Percentiles rank a stretch among this genome's conserved stretches.
Conservation (phyloP, 1,139 yeast genomes). For the Lodderomyces pseudojiufengensis region DNA sequence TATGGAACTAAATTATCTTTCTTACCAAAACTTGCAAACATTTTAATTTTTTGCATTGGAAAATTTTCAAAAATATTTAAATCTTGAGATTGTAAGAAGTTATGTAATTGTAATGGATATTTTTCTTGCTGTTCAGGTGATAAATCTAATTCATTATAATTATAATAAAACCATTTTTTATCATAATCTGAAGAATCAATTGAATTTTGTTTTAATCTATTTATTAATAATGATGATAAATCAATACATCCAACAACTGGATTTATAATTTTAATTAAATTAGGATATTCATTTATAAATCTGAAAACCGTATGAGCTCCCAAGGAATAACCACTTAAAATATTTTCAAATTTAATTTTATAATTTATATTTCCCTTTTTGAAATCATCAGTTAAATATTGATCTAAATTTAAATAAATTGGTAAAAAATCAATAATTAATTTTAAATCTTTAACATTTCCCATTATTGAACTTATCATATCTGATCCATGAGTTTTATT, state of each 20-base stretch:
- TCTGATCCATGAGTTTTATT: constrained; percentile 52
- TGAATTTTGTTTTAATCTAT: constrained; percentile 25
- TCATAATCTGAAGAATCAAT: constrained; percentile 18
- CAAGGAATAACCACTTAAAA: constrained; percentile 53
- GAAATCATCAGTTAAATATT: constrained; percentile 22
- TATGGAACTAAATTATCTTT: constrained; percentile 39
- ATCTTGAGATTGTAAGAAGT: constrained; percentile 29
- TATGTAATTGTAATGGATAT: constrained; percentile 39
- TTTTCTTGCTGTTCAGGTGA: constrained; percentile 22
- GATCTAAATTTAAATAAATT: constrained; percentile 34
- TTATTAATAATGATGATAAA: constrained; percentile 39
- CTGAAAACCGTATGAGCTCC: constrained; percentile 61
- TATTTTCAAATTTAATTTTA: constrained; percentile 25
- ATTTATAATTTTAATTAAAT: constrained; percentile 34
- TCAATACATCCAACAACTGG: constrained; percentile 50
- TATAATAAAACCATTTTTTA: constrained; percentile 30
- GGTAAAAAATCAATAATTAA: constrained; percentile 49
- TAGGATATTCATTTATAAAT: constrained; percentile 39
- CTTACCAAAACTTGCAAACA: constrained; percentile 39
- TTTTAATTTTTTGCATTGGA: constrained; percentile 28
- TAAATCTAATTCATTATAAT: constrained; percentile 35
- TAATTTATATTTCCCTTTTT: constrained; percentile 16
- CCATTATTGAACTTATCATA: constrained; percentile 50
- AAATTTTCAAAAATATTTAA: constrained; percentile 32
- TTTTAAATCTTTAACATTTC: constrained; percentile 47